Percentiles rank a stretch among this genome's conserved stretches.
Evolutionary conservation across 305 asterid species (phyloP).

Genomic region (Ajuga reptans): DNA sequence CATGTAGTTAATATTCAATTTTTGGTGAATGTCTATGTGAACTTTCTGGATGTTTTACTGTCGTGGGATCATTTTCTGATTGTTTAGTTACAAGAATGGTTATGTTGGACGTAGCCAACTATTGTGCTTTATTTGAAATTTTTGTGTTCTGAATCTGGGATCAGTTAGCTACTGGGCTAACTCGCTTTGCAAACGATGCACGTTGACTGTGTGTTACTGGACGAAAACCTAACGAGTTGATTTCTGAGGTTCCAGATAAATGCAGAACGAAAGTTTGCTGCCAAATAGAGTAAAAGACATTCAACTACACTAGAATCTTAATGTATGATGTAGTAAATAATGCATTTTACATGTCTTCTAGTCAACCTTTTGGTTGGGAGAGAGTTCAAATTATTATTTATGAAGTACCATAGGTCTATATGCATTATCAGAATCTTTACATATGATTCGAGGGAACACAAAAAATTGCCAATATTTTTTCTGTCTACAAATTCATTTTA

Average conservation of each 20-base stretch:
- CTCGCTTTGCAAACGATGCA: background rate
- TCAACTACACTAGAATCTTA: background rate
- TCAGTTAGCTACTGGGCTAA: background rate
- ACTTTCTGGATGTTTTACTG: background rate
- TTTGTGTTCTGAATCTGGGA: background rate
- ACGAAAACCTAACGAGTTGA: background rate
- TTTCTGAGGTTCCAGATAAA: background rate
- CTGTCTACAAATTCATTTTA: too few relatives aligned
- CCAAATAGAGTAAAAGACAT: background rate
- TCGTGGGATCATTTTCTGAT: background rate
- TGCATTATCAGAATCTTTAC: too few relatives aligned
- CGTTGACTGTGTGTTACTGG: background rate
- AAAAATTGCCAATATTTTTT: too few relatives aligned
- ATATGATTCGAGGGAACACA: too few relatives aligned
- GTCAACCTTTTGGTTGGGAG: conserved; percentile 2
- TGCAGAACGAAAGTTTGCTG: background rate
- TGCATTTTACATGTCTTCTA: background rate
- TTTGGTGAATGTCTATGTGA: background rate
- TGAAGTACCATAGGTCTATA: too few relatives aligned
- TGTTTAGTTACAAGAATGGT: background rate
- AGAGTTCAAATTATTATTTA: background rate
- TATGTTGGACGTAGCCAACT: background rate
- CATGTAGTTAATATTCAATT: background rate
- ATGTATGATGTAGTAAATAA: background rate
- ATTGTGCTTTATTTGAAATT: background rate